Conservation (phyloP, 2,329 filamentous ascomycete species). For the Nannizzia gypsea region DNA sequence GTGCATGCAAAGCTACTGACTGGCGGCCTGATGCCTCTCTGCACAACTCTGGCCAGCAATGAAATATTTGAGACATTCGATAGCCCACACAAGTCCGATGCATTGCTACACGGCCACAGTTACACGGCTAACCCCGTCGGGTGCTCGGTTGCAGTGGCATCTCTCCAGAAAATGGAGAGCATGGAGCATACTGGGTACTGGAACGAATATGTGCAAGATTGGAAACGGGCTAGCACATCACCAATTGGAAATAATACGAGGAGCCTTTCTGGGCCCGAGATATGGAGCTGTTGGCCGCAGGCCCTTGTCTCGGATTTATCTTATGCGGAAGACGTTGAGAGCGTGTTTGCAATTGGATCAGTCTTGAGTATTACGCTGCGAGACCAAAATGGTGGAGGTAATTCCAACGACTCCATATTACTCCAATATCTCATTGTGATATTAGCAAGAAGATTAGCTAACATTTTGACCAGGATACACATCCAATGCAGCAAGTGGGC, state of each 20-base stretch:
- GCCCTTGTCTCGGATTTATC: constrained; percentile 50
- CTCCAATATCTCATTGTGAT: background rate
- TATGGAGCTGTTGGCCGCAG: constrained; percentile 63
- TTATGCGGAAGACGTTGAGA: constrained; percentile 43
- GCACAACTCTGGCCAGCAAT: constrained; percentile 62
- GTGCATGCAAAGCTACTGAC: constrained; percentile 78
- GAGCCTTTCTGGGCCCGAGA: constrained; percentile 9
- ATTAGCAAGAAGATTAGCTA: constrained; percentile 6
- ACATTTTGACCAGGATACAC: constrained; percentile 38
- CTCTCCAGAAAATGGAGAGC: constrained; percentile 46
- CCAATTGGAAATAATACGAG: background rate
- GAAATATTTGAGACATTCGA: constrained; percentile 61
- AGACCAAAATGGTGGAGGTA: constrained; percentile 36
- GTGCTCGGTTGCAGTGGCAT: constrained; percentile 63
- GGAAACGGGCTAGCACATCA: constrained; percentile 23
- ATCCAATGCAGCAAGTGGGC: constrained; percentile 42
- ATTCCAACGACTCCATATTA: constrained; percentile 22
- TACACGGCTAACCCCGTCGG: constrained; percentile 78
- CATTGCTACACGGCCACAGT: constrained; percentile 71
- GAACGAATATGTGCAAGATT: constrained; percentile 44
- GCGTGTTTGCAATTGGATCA: constrained; percentile 61
- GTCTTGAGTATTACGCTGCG: constrained; percentile 55
- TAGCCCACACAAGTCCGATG: constrained; percentile 62
- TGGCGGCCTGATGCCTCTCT: constrained; percentile 65
- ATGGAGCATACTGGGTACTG: constrained; percentile 49